These are phyloP conservation scores for Mycena maculata DNA, from an alignment of 768 basidiomycete genomes.

Conservation along the genomic window DNA sequence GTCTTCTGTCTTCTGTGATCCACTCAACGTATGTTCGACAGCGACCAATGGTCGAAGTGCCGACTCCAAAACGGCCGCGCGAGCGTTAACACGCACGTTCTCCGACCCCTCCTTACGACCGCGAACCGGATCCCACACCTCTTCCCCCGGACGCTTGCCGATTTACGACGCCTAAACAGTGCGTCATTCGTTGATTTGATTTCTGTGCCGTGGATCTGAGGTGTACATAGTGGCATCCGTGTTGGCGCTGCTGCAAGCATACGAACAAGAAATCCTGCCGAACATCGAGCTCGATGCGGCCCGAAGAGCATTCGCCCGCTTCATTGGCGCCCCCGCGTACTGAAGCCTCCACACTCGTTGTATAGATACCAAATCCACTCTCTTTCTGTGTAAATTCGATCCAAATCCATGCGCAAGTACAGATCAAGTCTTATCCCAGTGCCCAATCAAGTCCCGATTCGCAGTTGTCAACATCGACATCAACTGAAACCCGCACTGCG, in stretches of 20 bases:
- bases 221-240: slow-evolving; percentile 14
- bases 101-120: slow-evolving; percentile 25
- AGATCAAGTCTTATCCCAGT: no score
- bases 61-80: slow-evolving; percentile 28
- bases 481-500: no score
- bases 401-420: no score
- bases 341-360: slow-evolving; percentile 9
- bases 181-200: background rate
- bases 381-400: slow-evolving; percentile 1
- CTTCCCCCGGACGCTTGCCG: slow-evolving; percentile 19
- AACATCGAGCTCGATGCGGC: slow-evolving; percentile 20
- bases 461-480: no score
- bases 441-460: no score
- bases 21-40: background rate
- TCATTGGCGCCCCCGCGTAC: slow-evolving; percentile 24
- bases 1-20: background rate
- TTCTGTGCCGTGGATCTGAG: background rate
- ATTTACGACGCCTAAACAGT: slow-evolving; percentile 20
- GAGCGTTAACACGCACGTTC: slow-evolving; percentile 6
- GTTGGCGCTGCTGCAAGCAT: slow-evolving; percentile 10
- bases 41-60: slow-evolving; percentile 29
- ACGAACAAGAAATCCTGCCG: slow-evolving; percentile 15
- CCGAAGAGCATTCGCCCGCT: slow-evolving; percentile 17
- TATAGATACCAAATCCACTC: background rate
- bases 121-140: slow-evolving; percentile 13